phyloP scores from a whole-genome alignment of 2,329 filamentous ascomycete species.

The Apiospora marii region DNA sequence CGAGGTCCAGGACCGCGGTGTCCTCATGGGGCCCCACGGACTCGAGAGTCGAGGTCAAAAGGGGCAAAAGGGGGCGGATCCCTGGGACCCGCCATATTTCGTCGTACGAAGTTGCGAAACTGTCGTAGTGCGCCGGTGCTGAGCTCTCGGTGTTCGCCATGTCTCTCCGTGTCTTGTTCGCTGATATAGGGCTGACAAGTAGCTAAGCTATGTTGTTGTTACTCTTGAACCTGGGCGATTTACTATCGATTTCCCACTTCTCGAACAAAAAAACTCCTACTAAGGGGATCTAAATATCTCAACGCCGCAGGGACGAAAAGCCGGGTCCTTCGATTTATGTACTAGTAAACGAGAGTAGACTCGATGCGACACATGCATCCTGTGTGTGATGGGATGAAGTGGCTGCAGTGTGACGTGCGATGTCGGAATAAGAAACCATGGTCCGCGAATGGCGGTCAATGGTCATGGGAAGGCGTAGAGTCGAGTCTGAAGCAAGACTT shows the following conservation, averaged over 20 bases:
- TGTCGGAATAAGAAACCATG: not conserved
- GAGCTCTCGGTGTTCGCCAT: constrained; percentile 13
- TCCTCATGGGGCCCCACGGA: not conserved
- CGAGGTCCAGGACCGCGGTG: constrained; percentile 16
- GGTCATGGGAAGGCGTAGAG: not conserved
- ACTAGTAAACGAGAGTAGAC: not conserved
- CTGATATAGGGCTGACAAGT: not conserved
- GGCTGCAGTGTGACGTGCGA: not conserved
- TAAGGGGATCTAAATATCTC: not conserved
- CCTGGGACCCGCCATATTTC: constrained; percentile 20
- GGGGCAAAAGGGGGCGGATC: constrained; percentile 21
- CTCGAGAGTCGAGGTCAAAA: constrained; percentile 17
- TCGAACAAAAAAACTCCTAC: not conserved
- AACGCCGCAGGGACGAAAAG: not conserved
- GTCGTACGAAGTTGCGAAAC: constrained; percentile 24
- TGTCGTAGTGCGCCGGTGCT: constrained; percentile 21
- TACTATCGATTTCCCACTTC: not conserved
- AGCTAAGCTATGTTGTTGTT: not conserved
- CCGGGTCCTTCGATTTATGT: not conserved
- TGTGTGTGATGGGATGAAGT: not conserved
- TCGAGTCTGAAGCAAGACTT: not conserved
- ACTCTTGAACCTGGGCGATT: not conserved
- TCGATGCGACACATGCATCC: not conserved
- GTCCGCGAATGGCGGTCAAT: not conserved
- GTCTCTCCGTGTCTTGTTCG: not conserved